A percentile compares a stretch with the other conserved stretches of the same genome.
These are phyloP conservation scores for Russula emetica DNA, from an alignment of 768 basidiomycete species.

Conservation along the genomic window DNA sequence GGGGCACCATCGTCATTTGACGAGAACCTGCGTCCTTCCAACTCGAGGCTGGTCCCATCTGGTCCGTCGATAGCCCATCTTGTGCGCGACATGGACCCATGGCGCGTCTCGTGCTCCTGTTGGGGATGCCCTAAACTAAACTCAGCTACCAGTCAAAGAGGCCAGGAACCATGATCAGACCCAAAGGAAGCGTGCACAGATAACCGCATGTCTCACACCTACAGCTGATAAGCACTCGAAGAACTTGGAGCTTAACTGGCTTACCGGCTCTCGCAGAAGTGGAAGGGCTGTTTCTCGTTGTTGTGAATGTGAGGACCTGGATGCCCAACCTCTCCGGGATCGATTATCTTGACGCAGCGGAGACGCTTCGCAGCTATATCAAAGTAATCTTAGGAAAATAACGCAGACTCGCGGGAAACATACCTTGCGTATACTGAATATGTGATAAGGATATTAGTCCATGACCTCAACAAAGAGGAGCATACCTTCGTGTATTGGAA, in stretches of 20 bases:
- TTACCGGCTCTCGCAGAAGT: slow-evolving; percentile 52
- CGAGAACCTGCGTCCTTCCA: slow-evolving; percentile 54
- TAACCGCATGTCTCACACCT: slow-evolving; percentile 57
- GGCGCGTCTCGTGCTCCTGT: slow-evolving; percentile 57
- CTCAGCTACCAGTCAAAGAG: neutral
- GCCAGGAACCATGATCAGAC: slow-evolving; percentile 33
- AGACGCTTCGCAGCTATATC: slow-evolving; percentile 48
- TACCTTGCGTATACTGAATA: slow-evolving; percentile 51
- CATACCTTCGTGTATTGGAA: slow-evolving; percentile 65
- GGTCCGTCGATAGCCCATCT: slow-evolving; percentile 55
- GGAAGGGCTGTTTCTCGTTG: slow-evolving; percentile 42
- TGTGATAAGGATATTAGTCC: too few relatives aligned
- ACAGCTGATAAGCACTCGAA: slow-evolving; percentile 11
- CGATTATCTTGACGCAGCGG: slow-evolving; percentile 47
- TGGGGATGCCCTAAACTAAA: slow-evolving; percentile 48
- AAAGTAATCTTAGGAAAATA: neutral
- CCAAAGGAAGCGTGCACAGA: slow-evolving; percentile 52
- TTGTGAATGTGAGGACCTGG: slow-evolving; percentile 50
- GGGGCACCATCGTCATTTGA: slow-evolving; percentile 55
- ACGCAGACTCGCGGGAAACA: neutral
- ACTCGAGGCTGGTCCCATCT: slow-evolving; percentile 47
- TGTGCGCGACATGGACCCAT: slow-evolving; percentile 59
- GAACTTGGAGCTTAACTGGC: slow-evolving; percentile 6
- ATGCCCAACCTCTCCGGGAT: slow-evolving; percentile 42
- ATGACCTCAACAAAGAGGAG: neutral